Evolutionary conservation across 176 grass and related monocot species (phyloP).

Genomic region (Aechmea fasciata): DNA sequence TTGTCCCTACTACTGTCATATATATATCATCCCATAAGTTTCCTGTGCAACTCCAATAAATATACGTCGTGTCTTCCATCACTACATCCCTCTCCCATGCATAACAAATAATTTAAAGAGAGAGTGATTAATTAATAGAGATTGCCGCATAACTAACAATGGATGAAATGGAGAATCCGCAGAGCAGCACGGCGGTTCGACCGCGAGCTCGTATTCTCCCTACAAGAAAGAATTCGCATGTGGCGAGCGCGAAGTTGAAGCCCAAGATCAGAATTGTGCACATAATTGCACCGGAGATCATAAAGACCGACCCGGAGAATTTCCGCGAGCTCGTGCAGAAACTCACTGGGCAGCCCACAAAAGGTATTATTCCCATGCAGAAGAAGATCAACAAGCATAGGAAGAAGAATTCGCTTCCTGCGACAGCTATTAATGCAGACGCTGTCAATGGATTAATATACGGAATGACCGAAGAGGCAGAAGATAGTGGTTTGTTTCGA

Average conservation of each 20-base stretch:
- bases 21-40: no score
- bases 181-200: not conserved
- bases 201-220: not conserved
- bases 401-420: not conserved
- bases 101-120: not conserved
- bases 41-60: no score
- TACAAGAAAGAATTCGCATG: not conserved
- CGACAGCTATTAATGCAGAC: not conserved
- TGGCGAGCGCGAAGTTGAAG: not conserved
- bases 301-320: conserved; percentile 13
- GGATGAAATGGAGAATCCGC: not conserved
- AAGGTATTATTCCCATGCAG: not conserved
- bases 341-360: conserved; percentile 12
- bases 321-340: conserved; percentile 22
- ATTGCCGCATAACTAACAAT: not conserved
- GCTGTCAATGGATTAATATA: not conserved
- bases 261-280: conserved; percentile 18
- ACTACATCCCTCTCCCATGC: not conserved
- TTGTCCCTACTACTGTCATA: no score
- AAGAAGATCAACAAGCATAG: not conserved
- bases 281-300: conserved; percentile 10
- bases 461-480: not conserved
- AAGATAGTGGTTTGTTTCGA: not conserved
- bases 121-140: no score
- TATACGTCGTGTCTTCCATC: not conserved